These are phyloP conservation scores for Epichloe sibirici DNA, from an alignment of 2,329 filamentous ascomycete species.

Conservation along the genomic window DNA sequence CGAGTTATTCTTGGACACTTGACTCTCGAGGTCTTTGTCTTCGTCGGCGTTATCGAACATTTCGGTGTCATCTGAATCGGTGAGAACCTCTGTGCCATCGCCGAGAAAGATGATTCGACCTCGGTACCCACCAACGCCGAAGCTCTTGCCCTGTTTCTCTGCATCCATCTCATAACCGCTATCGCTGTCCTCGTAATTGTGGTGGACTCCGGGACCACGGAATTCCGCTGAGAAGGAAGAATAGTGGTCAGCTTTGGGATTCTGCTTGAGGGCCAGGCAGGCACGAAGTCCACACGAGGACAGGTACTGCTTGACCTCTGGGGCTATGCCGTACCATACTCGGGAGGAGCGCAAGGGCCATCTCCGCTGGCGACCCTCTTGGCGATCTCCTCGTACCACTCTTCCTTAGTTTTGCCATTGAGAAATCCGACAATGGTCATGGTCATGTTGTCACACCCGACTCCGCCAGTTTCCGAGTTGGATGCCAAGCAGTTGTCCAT, in stretches of 20 bases:
- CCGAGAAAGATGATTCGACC: slow-evolving; percentile 90
- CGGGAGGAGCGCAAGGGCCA: slow-evolving; percentile 93
- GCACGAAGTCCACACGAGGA: slow-evolving; percentile 9
- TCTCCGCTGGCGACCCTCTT: slow-evolving; percentile 92
- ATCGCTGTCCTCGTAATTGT: slow-evolving; percentile 71
- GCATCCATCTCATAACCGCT: slow-evolving; percentile 65
- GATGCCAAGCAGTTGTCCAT: slow-evolving; percentile 99
- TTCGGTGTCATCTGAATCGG: slow-evolving; percentile 78
- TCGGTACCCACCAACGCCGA: slow-evolving; percentile 57
- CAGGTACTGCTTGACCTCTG: slow-evolving; percentile 6
- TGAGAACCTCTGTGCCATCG: slow-evolving; percentile 85
- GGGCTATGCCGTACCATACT: slow-evolving; percentile 78
- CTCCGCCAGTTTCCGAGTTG: slow-evolving; percentile 94
- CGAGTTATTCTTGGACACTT: slow-evolving; percentile 53
- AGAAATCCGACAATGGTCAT: slow-evolving; percentile 87
- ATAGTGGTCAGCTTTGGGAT: slow-evolving; percentile 15
- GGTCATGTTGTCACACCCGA: slow-evolving; percentile 99
- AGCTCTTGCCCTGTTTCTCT: slow-evolving; percentile 49
- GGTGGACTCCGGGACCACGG: slow-evolving; percentile 69
- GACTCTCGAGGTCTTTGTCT: slow-evolving; percentile 74
- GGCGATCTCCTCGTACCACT: slow-evolving; percentile 96
- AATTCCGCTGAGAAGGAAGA: slow-evolving; percentile 54
- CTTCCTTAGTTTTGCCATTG: slow-evolving; percentile 83
- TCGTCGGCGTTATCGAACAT: slow-evolving; percentile 85
- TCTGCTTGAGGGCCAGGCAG: slow-evolving; percentile 1